A percentile compares a stretch with the other conserved stretches of the same genome.
These are phyloP conservation scores for Inonotus hispidus DNA, from an alignment of 1,284 basidiomycete genomes.

Conservation along the genomic window DNA sequence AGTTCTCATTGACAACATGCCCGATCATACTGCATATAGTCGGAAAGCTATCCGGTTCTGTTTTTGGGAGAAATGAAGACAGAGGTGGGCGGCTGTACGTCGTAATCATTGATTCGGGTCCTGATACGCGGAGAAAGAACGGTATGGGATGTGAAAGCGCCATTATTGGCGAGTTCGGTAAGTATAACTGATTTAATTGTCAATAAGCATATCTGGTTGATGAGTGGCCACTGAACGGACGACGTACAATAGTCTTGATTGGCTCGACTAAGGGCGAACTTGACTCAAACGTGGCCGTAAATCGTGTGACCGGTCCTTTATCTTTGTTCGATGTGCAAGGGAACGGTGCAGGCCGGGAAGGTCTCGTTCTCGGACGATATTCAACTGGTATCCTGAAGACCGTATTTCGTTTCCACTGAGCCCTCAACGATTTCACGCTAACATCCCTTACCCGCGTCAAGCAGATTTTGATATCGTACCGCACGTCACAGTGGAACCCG, in stretches of 20 bases:
- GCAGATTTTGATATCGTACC: conserved; percentile 5
- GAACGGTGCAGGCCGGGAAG: conserved; percentile 8
- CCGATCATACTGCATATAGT: conserved; percentile 2
- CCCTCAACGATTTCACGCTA: not conserved
- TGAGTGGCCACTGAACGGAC: not conserved
- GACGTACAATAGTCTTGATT: conserved; percentile 11
- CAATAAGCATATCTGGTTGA: not conserved
- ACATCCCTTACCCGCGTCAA: conserved; percentile 11
- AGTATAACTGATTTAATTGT: conserved; percentile 10
- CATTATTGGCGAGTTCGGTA: conserved; percentile 16
- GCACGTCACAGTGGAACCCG: conserved; percentile 11
- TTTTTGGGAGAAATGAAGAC: conserved; percentile 16
- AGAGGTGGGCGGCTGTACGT: not conserved
- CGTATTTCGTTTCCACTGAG: conserved; percentile 12
- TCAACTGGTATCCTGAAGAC: conserved; percentile 7
- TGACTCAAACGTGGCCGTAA: conserved; percentile 5
- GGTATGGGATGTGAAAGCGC: conserved; percentile 9
- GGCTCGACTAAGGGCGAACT: conserved; percentile 1
- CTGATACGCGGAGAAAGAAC: conserved; percentile 13
- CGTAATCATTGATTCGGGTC: conserved; percentile 4
- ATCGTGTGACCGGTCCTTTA: conserved; percentile 3
- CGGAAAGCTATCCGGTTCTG: conserved; percentile 5
- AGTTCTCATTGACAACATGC: conserved; percentile 6
- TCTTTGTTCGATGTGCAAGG: not conserved
- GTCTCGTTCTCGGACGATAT: conserved; percentile 13